Evolutionary conservation across 148 eudicot species (phyloP).

Genomic region (Oxyria digyna): DNA sequence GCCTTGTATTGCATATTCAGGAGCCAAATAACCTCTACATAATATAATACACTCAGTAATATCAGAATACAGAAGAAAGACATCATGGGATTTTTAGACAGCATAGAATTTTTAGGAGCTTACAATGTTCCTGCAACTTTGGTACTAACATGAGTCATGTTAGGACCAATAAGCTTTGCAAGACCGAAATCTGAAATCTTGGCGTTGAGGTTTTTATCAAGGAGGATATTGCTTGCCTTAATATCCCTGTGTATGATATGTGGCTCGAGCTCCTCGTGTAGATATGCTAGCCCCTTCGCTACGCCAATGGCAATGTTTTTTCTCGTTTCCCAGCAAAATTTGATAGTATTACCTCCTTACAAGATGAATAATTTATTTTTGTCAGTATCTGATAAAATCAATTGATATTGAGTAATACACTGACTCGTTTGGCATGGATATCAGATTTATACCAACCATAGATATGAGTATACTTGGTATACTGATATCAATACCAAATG

Average conservation of each 20-base stretch:
- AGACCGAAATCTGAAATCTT: slow-evolving; percentile 89
- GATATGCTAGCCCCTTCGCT: slow-evolving; percentile 72
- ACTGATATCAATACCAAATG: too few species aligned
- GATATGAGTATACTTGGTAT: too few species aligned
- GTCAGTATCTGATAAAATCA: slow-evolving; percentile 4
- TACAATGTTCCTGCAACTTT: slow-evolving; percentile 84
- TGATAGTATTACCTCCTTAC: slow-evolving; percentile 34
- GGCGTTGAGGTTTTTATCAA: slow-evolving; percentile 60
- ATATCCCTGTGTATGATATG: slow-evolving; percentile 82
- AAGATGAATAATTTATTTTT: neutral
- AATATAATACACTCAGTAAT: neutral
- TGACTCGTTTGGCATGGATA: too few species aligned
- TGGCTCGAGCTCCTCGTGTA: slow-evolving; percentile 69
- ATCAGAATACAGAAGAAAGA: neutral
- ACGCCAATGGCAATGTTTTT: slow-evolving; percentile 52
- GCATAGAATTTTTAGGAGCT: too few species aligned
- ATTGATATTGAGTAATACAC: too few species aligned
- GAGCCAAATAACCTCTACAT: slow-evolving; percentile 85
- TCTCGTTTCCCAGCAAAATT: slow-evolving; percentile 54
- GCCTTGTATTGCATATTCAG: slow-evolving; percentile 78
- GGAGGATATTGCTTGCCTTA: slow-evolving; percentile 84
- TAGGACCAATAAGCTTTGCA: slow-evolving; percentile 67
- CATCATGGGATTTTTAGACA: neutral
- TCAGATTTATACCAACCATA: too few species aligned
- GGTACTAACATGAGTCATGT: slow-evolving; percentile 72